A percentile compares a stretch with the other conserved stretches of the same genome.
Conservation (phyloP, 768 basidiomycete species). For the Hemileccinum rubropunctum region DNA sequence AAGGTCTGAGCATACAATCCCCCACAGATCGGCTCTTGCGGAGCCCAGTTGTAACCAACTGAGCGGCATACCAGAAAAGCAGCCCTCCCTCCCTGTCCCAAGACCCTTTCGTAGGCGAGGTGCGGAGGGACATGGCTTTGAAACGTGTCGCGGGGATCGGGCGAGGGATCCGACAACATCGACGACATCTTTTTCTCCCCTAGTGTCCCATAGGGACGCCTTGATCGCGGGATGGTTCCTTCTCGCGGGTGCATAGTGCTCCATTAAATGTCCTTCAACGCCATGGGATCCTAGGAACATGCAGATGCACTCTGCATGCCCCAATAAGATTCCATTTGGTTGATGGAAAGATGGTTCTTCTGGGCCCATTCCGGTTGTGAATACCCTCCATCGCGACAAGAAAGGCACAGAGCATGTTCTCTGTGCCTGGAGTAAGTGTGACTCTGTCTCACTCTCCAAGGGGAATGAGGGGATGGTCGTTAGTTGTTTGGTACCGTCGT, state of each 20-base stretch:
- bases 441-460: not conserved
- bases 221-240: slow-evolving; percentile 1
- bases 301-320: too few relatives aligned
- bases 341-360: too few relatives aligned
- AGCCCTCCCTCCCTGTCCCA: slow-evolving; percentile 32
- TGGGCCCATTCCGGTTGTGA: too few relatives aligned
- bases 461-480: slow-evolving; percentile 21
- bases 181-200: slow-evolving; percentile 13
- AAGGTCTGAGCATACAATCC: slow-evolving; percentile 78
- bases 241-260: too few relatives aligned
- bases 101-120: slow-evolving; percentile 39
- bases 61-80: slow-evolving; percentile 71
- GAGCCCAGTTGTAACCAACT: slow-evolving; percentile 55
- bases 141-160: slow-evolving; percentile 59
- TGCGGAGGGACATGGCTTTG: slow-evolving; percentile 32
- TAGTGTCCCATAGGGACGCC: slow-evolving; percentile 14
- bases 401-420: too few relatives aligned
- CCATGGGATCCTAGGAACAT: too few relatives aligned
- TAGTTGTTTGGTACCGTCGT: slow-evolving; percentile 1
- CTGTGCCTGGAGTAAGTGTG: too few relatives aligned
- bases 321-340: too few relatives aligned
- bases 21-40: slow-evolving; percentile 61
- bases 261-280: too few relatives aligned
- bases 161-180: slow-evolving; percentile 21
- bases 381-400: too few relatives aligned